These are phyloP conservation scores for Syncephalastrum sp. DNA, from an alignment of 371 early-diverging fungal species.

Conservation along the genomic window DNA sequence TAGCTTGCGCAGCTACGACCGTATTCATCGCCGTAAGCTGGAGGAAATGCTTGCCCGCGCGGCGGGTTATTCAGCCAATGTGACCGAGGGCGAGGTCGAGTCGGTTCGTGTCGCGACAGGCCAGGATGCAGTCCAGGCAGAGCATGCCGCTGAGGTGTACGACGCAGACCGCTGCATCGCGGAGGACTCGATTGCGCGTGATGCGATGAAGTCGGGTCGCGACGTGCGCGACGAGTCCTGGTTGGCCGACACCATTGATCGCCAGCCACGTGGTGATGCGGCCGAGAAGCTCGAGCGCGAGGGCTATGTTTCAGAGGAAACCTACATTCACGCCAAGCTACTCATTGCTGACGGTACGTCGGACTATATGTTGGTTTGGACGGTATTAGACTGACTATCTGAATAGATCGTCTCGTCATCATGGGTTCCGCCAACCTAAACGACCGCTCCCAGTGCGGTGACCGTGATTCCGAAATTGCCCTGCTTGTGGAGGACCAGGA, in stretches of 20 bases:
- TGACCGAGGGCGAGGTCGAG: constrained; percentile 12
- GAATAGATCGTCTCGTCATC: constrained; percentile 67
- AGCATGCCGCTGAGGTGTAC: background rate
- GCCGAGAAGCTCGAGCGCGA: constrained; percentile 30
- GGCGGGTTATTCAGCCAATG: constrained; percentile 33
- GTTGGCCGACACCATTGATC: constrained; percentile 14
- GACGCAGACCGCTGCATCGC: constrained; percentile 12
- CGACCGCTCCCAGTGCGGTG: constrained; percentile 87
- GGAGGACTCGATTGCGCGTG: constrained; percentile 18
- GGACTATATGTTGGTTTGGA: background rate
- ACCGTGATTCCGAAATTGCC: constrained; percentile 90
- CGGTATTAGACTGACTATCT: background rate
- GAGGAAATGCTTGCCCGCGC: constrained; percentile 41
- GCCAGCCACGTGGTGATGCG: constrained; percentile 7
- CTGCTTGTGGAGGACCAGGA: constrained; percentile 76
- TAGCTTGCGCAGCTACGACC: constrained; percentile 67
- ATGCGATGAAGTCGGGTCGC: constrained; percentile 25
- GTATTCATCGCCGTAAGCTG: constrained; percentile 34
- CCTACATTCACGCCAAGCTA: constrained; percentile 91
- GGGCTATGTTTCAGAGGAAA: constrained; percentile 76
- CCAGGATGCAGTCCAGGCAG: constrained; percentile 6
- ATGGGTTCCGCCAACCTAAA: constrained; percentile 94
- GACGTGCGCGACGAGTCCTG: constrained; percentile 19
- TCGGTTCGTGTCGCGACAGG: constrained; percentile 20
- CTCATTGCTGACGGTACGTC: constrained; percentile 83